Base-by-base conservation (phyloP, 2,329 filamentous ascomycete genomes). In the Claviceps purpurea region DNA sequence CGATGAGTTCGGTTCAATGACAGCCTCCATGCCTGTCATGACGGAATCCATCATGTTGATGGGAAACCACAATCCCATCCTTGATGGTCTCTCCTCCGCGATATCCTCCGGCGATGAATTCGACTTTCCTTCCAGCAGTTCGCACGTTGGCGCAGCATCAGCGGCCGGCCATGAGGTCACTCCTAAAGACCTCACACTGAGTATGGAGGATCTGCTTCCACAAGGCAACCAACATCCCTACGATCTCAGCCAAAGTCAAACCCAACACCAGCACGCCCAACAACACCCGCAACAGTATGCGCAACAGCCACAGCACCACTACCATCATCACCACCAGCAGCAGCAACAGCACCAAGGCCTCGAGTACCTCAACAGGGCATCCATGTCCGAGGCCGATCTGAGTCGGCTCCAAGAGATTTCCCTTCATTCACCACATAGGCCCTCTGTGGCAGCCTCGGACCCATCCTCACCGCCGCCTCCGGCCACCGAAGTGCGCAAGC, bases 371-470 rank as follows among this genome's bases (percentile, higher is more conserved):
- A 63, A 63, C 41, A 63, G 63, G 14, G 67, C 62, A 24, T 72
- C 70, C 53, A 70, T 75, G 61, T 74, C 72, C 3, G 72, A 75
- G 55, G 70, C 70, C 40, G 72, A 74, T 57, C 63, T 75, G n/a
- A 65, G 72, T 8, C 64, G 67, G 34, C 64, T 75, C 2, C 71
- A 74, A 56, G 69, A 69, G n/a, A 74, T 75, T 56, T 71, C 70
- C n/a, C 57, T 74, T 26, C 67, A 68, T 52, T 69, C 67, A 8
- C 66, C 68, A 22, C 63, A 65, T 52, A 61, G 61, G 46, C 56
- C 47, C 18, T 42, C 41, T 42, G 56, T 56, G 49, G 59, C 62
- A 47, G 56, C 48, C 16, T 66, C 63, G 26, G 59, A 65, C 44
- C 65, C 63, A 22, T 57, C 63, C 10, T 65, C 64, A 46, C 65